A percentile compares a stretch with the other conserved stretches of the same genome.
Conservation (phyloP, 2,329 filamentous ascomycete genomes). For the Dothiorella sarmentorum region DNA sequence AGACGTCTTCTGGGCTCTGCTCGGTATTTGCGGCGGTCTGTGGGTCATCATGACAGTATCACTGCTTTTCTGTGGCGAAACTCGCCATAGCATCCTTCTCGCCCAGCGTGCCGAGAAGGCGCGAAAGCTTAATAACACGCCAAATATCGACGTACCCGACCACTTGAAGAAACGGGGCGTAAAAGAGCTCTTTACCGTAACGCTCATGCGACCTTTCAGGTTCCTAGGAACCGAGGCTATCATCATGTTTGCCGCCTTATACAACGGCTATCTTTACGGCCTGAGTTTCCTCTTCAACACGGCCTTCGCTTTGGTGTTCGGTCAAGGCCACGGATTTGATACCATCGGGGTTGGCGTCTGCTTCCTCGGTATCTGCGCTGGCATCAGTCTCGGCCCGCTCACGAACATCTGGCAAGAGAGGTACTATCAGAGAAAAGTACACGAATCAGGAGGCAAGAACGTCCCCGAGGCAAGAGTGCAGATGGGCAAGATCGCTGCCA, state of each 20-base stretch:
- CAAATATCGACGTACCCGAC: constrained; percentile 34
- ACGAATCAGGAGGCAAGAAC: constrained; percentile 31
- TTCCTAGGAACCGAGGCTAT: constrained; percentile 49
- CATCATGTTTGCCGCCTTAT: constrained; percentile 46
- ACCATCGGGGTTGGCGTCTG: constrained; percentile 40
- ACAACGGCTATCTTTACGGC: constrained; percentile 50
- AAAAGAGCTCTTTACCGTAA: constrained; percentile 40
- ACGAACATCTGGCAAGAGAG: constrained; percentile 46
- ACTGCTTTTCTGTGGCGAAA: constrained; percentile 40
- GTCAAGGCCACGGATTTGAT: constrained; percentile 42
- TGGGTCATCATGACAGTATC: constrained; percentile 43
- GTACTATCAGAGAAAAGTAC: constrained; percentile 39
- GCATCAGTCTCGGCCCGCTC: constrained; percentile 43
- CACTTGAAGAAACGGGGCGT: constrained; percentile 38
- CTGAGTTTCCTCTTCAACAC: constrained; percentile 50
- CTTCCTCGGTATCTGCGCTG: constrained; percentile 40
- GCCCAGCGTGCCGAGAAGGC: constrained; percentile 35
- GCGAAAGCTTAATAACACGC: constrained; percentile 24
- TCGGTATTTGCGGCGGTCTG: constrained; percentile 44
- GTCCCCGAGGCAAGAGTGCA: constrained; percentile 44
- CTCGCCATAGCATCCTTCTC: constrained; percentile 45
- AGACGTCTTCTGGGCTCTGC: constrained; percentile 45
- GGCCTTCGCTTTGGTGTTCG: constrained; percentile 50
- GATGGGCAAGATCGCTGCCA: constrained; percentile 39
- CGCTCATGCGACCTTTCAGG: constrained; percentile 46